These are phyloP conservation scores for Emericellopsis atlantica DNA, from an alignment of 2,329 filamentous ascomycete genomes.

Conservation along the genomic window DNA sequence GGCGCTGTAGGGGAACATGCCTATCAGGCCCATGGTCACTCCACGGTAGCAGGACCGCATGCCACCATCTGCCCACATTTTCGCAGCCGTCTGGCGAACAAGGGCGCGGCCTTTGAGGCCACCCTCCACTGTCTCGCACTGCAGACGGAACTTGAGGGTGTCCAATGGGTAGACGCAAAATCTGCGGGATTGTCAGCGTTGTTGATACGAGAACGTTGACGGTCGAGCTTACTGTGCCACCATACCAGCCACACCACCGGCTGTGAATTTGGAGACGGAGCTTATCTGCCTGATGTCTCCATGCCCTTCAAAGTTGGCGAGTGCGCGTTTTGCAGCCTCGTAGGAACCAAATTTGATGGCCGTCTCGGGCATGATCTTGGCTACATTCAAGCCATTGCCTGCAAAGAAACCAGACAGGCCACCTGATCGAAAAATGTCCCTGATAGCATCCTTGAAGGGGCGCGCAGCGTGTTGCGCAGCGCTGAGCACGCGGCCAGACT, in stretches of 20 bases:
- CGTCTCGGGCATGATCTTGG: slow-evolving; percentile 98
- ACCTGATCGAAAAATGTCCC: slow-evolving; percentile 73
- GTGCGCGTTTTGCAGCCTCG: slow-evolving; percentile 80
- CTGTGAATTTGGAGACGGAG: slow-evolving; percentile 76
- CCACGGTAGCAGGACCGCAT: slow-evolving; percentile 76
- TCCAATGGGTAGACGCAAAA: slow-evolving; percentile 93
- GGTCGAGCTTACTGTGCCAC: slow-evolving; percentile 61
- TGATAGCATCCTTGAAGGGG: slow-evolving; percentile 61
- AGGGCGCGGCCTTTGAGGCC: slow-evolving; percentile 74
- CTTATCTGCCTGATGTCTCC: slow-evolving; percentile 68
- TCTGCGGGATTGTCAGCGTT: slow-evolving; percentile 25
- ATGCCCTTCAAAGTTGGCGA: slow-evolving; percentile 81
- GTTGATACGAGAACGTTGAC: slow-evolving; percentile 9
- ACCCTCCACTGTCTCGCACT: slow-evolving; percentile 84
- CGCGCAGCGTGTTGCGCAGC: slow-evolving; percentile 53
- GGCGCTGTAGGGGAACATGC: slow-evolving; percentile 96
- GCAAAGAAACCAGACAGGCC: slow-evolving; percentile 81
- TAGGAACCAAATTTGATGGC: slow-evolving; percentile 98
- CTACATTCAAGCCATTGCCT: slow-evolving; percentile 93
- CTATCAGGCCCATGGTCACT: slow-evolving; percentile 82
- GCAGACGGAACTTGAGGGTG: slow-evolving; percentile 70
- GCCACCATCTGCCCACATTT: slow-evolving; percentile 73
- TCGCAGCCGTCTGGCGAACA: slow-evolving; percentile 69
- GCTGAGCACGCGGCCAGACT: slow-evolving; percentile 52
- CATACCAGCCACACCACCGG: slow-evolving; percentile 86